Conservation (phyloP, 768 basidiomycete genomes). For the Auricularia sp. region DNA sequence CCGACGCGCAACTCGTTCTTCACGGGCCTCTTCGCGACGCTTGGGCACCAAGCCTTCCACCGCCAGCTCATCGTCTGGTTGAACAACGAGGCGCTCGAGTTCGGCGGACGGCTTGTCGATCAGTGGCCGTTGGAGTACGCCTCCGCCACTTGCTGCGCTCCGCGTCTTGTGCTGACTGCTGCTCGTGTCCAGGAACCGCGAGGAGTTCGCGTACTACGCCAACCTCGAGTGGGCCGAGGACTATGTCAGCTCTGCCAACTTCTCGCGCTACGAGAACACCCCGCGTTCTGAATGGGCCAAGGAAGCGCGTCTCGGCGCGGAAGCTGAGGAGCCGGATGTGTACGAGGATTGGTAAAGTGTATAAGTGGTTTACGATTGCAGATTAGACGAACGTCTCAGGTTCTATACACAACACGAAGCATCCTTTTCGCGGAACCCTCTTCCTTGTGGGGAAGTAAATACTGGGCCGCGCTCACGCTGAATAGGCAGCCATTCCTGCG, state of each 20-base stretch:
- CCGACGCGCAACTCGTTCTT: background rate
- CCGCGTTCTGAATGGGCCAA: background rate
- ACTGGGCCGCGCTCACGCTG: too few species aligned
- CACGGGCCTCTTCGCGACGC: background rate
- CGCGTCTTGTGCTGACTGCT: background rate
- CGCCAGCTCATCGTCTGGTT: conserved; percentile 16
- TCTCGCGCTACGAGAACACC: background rate
- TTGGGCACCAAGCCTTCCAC: conserved; percentile 10
- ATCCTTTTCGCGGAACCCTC: too few species aligned
- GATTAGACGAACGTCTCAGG: too few species aligned
- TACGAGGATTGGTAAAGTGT: background rate
- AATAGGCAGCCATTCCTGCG: too few species aligned
- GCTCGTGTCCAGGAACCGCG: background rate
- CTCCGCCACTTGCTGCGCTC: conserved; percentile 3
- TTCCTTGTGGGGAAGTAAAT: too few species aligned
- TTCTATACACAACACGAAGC: too few species aligned
- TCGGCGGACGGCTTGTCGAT: conserved; percentile 17
- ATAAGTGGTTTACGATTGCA: background rate
- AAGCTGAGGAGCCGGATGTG: background rate
- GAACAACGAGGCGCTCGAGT: conserved; percentile 13
- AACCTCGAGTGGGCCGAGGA: background rate
- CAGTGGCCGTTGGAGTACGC: conserved; percentile 17
- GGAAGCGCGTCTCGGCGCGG: background rate
- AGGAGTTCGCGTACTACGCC: background rate
- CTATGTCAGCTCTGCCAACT: background rate